Percentiles rank a stretch among this genome's conserved stretches.
These are phyloP conservation scores for Penicillium pancosmium DNA, from an alignment of 495 filamentous ascomycete species.

Conservation along the genomic window DNA sequence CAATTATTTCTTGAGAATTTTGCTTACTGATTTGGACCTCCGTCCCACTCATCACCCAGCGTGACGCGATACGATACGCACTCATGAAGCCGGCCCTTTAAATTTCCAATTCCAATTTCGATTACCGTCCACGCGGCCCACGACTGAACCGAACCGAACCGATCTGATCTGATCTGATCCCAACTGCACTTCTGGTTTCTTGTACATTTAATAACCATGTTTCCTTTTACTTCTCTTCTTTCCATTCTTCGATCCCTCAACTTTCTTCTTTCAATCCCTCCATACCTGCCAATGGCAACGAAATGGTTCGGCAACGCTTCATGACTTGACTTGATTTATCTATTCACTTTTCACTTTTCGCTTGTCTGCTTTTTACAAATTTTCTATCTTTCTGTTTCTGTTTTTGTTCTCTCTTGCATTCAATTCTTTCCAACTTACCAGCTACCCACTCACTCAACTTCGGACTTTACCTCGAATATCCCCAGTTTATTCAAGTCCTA, in stretches of 20 bases:
- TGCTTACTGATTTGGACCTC: too few relatives aligned
- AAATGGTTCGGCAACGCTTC: conserved; percentile 1
- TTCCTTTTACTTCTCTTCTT: neutral
- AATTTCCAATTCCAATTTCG: neutral
- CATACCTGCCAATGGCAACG: neutral
- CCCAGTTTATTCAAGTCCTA: conserved; percentile 2
- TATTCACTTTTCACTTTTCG: neutral
- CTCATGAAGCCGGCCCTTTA: neutral
- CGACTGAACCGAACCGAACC: neutral
- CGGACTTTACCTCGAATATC: neutral
- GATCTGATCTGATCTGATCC: neutral
- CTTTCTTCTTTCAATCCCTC: too few relatives aligned
- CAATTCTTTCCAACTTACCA: neutral
- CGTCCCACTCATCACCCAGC: neutral
- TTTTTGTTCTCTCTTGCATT: neutral
- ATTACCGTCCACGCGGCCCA: neutral
- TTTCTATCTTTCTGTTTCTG: neutral
- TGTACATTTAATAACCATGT: neutral
- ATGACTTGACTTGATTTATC: conserved; percentile 2
- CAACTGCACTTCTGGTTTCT: neutral
- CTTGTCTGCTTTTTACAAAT: neutral
- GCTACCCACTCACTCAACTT: neutral
- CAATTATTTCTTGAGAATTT: too few relatives aligned
- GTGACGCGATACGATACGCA: conserved; percentile 1
- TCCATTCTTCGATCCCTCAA: neutral